These are phyloP conservation scores for Erythrobasidium hasegawianum DNA, from an alignment of 1,284 basidiomycete genomes.

Conservation along the genomic window DNA sequence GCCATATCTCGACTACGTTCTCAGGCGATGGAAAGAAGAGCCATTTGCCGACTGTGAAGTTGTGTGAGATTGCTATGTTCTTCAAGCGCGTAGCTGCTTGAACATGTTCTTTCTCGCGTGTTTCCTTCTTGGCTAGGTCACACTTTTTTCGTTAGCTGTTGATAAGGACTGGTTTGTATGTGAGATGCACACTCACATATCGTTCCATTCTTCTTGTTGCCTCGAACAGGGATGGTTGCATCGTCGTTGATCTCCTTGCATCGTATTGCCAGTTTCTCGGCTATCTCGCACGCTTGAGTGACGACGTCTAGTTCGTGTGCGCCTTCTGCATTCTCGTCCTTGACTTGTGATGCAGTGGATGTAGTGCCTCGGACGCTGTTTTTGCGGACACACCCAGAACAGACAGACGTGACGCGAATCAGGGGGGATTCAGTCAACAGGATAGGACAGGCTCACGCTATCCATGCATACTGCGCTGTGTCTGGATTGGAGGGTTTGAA, in stretches of 20 bases:
- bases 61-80: constrained; percentile 36
- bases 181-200: constrained; percentile 16
- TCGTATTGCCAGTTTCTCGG: constrained; percentile 12
- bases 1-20: constrained; percentile 36
- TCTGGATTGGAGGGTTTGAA: not conserved
- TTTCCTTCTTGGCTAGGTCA: constrained; percentile 21
- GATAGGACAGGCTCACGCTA: constrained; percentile 3
- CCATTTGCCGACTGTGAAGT: constrained; percentile 40
- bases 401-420: not conserved
- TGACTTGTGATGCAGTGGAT: not conserved
- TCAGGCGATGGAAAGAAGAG: constrained; percentile 39
- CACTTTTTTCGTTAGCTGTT: too few relatives aligned
- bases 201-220: constrained; percentile 37
- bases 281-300: constrained; percentile 15
- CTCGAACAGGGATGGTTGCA: constrained; percentile 32
- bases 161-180: not conserved
- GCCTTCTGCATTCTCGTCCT: not conserved
- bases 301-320: not conserved
- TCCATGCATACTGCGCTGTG: not conserved
- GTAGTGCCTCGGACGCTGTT: not conserved
- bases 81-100: constrained; percentile 4
- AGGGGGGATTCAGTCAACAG: not conserved
- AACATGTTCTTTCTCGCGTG: constrained; percentile 14
- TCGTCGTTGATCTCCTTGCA: constrained; percentile 35
- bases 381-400: not conserved